Percentiles rank a stretch among this genome's conserved stretches.
These are phyloP conservation scores for Croton laevigatus DNA, from an alignment of 441 rosid species.

Conservation along the genomic window DNA sequence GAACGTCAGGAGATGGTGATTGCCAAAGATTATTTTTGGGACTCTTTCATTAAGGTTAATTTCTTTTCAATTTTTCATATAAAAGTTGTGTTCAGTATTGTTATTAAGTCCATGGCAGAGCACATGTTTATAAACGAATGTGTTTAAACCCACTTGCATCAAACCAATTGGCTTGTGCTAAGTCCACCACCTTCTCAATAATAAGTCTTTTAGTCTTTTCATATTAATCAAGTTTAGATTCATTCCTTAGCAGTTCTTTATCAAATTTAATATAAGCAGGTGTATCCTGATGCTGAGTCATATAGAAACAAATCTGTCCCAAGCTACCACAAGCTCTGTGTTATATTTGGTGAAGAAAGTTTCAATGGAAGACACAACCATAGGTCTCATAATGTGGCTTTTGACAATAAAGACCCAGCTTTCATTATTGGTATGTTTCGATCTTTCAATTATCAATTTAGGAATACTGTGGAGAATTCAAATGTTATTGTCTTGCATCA, in stretches of 20 bases:
- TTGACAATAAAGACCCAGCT: slow-evolving; percentile 22
- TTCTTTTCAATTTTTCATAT: not conserved
- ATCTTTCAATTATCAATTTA: slow-evolving; percentile 17
- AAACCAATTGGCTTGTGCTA: too few relatives aligned
- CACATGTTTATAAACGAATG: too few relatives aligned
- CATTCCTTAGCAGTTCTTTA: not conserved
- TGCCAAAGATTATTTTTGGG: slow-evolving; percentile 46
- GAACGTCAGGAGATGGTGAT: slow-evolving; percentile 40
- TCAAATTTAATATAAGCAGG: slow-evolving; percentile 33
- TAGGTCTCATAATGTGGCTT: slow-evolving; percentile 19
- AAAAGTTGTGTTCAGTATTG: slow-evolving; percentile 7
- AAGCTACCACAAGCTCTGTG: slow-evolving; percentile 47
- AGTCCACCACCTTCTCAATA: too few relatives aligned
- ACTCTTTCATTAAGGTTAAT: slow-evolving; percentile 38
- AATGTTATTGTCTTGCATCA: not conserved
- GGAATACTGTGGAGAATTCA: not conserved
- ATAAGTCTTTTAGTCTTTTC: too few relatives aligned
- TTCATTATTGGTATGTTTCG: slow-evolving; percentile 36
- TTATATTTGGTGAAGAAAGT: slow-evolving; percentile 45
- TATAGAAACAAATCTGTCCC: slow-evolving; percentile 38
- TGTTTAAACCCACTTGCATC: too few relatives aligned
- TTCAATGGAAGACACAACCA: slow-evolving; percentile 28
- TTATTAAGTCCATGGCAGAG: too few relatives aligned
- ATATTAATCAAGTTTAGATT: too few relatives aligned
- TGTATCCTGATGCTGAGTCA: slow-evolving; percentile 33